Evolutionary conservation across 345 rosid genomes (phyloP), one percentile per base, ranked within the genome.

Genomic region (Camelina hispida): DNA sequence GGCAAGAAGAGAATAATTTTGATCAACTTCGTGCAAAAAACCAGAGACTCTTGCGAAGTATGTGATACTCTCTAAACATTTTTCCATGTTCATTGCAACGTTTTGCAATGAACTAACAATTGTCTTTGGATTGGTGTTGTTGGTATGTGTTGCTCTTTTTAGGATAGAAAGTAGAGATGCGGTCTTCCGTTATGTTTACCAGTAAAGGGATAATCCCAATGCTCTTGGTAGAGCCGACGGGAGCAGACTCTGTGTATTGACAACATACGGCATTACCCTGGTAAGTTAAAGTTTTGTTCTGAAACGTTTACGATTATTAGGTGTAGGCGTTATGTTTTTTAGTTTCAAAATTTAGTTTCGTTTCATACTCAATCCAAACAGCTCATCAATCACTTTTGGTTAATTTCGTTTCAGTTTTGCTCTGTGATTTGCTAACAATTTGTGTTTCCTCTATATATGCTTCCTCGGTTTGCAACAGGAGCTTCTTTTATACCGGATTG

Each of bases 391-490:
- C 15, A 20, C 4, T 23, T 20, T 38, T 18, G 17, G 11, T 57
- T 8, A n/a, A 8, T 58, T 34, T 34, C 0, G 23, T 58, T 34
- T 58, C 9, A 3, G 12, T 16, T 34, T 34, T 57, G 11, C 15
- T 30, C 6, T 43, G 30, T 78, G 65, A 52, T 47, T 22, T 40
- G 56, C 50, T 69, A 55, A 69, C 35, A 47, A 34, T 30, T 64
- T 48, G 22, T 64, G 76, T 48, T 65, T 69, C 46, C 67, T 53
- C 38, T 78, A 12, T 66, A 92, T 97, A 95, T 95, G 97, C 83
- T 95, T 54, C 97, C 99, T 68, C 89, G 99, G 66, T 95, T 92
- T 79, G 99, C 99, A 14, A 95, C 97, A 2, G 99, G 99, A 43
- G 99, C 99, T 68, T 89, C 97, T 37, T 95, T 95, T 73, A 87